phyloP scores from a whole-genome alignment of 1,139 yeast genomes.

The Zygosaccharomyces sapae region DNA sequence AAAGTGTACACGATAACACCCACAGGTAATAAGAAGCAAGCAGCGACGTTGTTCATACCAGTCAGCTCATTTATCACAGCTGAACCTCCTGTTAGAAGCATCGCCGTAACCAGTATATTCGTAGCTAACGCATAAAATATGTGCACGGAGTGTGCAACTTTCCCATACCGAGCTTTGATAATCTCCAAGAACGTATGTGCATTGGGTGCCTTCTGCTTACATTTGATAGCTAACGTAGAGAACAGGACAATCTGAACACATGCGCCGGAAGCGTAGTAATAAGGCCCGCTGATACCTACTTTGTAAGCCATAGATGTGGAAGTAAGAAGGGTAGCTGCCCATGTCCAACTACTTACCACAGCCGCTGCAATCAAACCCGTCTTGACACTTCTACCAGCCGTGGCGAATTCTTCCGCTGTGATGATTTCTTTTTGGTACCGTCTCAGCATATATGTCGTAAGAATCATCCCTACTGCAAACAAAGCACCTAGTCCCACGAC shows the following conservation, averaged over 20 bases:
- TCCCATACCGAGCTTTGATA: constrained; percentile 66
- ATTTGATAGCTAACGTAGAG: constrained; percentile 69
- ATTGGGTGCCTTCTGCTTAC: constrained; percentile 66
- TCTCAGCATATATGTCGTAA: constrained; percentile 62
- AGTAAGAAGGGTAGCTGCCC: constrained; percentile 83
- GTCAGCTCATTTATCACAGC: constrained; percentile 73
- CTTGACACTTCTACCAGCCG: constrained; percentile 82
- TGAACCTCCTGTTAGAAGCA: constrained; percentile 83
- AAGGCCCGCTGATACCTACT: constrained; percentile 74
- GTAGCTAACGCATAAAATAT: constrained; percentile 82
- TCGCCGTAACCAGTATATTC: constrained; percentile 79
- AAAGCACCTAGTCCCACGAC: constrained; percentile 83
- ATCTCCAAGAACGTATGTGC: constrained; percentile 77
- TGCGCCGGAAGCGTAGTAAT: constrained; percentile 74
- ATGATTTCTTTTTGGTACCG: constrained; percentile 76
- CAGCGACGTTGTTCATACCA: constrained; percentile 80
- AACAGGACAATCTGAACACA: constrained; percentile 64
- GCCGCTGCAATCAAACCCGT: constrained; percentile 81
- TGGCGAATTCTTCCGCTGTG: constrained; percentile 85
- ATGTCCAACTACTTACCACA: constrained; percentile 89
- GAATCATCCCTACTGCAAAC: constrained; percentile 75
- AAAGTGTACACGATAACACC: constrained; percentile 81
- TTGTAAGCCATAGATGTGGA: constrained; percentile 74
- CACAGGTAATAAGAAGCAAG: constrained; percentile 72
- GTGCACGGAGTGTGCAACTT: constrained; percentile 60